Evolutionary conservation across 1,139 yeast species (phyloP).

Genomic region (Yamadazyma buinensis): DNA sequence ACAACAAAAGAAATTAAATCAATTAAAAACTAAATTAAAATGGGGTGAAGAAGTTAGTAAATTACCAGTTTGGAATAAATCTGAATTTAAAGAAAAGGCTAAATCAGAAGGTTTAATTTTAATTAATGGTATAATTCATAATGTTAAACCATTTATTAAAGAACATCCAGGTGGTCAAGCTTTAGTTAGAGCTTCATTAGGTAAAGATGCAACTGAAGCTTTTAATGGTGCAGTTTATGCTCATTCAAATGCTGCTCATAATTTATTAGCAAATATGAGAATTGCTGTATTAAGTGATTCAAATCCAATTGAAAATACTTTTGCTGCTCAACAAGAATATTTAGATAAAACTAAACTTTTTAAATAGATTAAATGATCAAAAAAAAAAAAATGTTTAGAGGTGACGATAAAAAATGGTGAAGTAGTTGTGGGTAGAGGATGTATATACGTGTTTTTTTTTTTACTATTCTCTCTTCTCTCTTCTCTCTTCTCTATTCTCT

Average conservation of each 20-base stretch:
- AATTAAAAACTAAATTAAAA: constrained; percentile 69
- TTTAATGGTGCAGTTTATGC: constrained; percentile 97
- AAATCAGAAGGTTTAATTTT: constrained; percentile 60
- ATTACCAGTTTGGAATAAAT: constrained; percentile 89
- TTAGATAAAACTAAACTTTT: constrained; percentile 30
- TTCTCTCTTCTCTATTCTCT: not conserved
- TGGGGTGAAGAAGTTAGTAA: constrained; percentile 90
- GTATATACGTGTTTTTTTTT: constrained; percentile 1
- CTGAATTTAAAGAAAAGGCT: constrained; percentile 71
- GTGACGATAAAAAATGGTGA: not conserved
- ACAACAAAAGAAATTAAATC: constrained; percentile 90
- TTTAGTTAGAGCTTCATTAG: constrained; percentile 77
- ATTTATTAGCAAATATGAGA: constrained; percentile 91
- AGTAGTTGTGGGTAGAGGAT: not conserved
- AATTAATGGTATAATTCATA: constrained; percentile 93
- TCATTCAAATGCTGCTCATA: constrained; percentile 97
- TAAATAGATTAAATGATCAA: constrained; percentile 2
- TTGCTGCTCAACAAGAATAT: constrained; percentile 48
- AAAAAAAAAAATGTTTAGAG: not conserved
- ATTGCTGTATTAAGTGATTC: constrained; percentile 83
- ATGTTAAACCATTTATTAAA: constrained; percentile 76
- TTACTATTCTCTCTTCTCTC: not conserved
- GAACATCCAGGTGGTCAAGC: constrained; percentile 99
- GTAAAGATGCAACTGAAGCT: constrained; percentile 96
- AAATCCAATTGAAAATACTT: constrained; percentile 50